phyloP scores from a whole-genome alignment of 768 basidiomycete genomes.

The Tulasnella calospora region DNA sequence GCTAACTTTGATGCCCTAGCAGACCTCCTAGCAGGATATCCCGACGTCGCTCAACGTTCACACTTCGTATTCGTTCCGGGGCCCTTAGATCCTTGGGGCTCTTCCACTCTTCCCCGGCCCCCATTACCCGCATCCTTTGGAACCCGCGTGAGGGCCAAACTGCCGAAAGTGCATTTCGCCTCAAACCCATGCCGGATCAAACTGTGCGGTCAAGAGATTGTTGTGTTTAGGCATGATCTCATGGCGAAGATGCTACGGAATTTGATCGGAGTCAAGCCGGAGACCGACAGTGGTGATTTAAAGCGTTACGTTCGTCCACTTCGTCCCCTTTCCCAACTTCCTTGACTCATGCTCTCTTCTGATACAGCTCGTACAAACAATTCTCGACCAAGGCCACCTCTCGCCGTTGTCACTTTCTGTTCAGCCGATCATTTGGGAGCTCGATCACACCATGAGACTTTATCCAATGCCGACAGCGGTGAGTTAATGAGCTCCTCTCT shows the following conservation, averaged over 20 bases:
- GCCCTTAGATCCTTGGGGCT: slow-evolving; percentile 76
- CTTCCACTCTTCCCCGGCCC: slow-evolving; percentile 72
- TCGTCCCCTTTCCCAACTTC: slow-evolving; percentile 13
- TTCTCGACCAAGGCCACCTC: slow-evolving; percentile 94
- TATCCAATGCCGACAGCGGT: slow-evolving; percentile 94
- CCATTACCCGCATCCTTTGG: slow-evolving; percentile 74
- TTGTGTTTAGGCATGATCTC: slow-evolving; percentile 84
- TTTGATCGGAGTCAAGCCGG: slow-evolving; percentile 79
- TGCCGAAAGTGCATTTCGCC: slow-evolving; percentile 78
- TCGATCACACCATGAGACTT: slow-evolving; percentile 84
- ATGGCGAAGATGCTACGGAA: slow-evolving; percentile 95
- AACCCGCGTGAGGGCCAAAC: slow-evolving; percentile 58
- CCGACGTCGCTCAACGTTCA: slow-evolving; percentile 65
- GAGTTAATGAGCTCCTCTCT: slow-evolving; percentile 34
- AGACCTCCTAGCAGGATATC: slow-evolving; percentile 77
- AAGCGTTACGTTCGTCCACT: slow-evolving; percentile 71
- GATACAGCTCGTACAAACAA: slow-evolving; percentile 83
- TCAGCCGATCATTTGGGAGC: slow-evolving; percentile 83
- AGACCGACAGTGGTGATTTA: slow-evolving; percentile 69
- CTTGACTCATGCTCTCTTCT: background rate
- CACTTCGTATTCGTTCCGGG: slow-evolving; percentile 96
- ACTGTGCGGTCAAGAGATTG: slow-evolving; percentile 94
- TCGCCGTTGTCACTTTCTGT: slow-evolving; percentile 77
- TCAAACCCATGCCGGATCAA: slow-evolving; percentile 92
- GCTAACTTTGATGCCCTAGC: slow-evolving; percentile 85